Percentiles rank a stretch among this genome's conserved stretches.
These are phyloP conservation scores for Kwoniella dendrophila DNA, from an alignment of 768 basidiomycete species.

Conservation along the genomic window DNA sequence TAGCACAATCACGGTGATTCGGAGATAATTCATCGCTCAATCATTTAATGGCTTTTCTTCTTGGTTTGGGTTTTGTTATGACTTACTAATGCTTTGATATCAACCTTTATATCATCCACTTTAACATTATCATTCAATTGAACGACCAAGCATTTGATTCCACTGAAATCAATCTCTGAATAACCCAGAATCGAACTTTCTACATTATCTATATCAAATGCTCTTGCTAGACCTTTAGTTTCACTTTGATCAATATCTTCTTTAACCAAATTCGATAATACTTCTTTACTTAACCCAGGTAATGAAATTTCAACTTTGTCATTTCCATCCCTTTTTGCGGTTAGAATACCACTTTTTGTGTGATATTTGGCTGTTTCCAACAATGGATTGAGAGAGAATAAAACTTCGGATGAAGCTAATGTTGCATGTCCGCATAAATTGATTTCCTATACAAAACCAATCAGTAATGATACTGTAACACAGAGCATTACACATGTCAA, in stretches of 20 bases:
- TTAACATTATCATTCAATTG: constrained; percentile 17
- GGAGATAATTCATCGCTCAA: no score
- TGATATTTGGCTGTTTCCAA: constrained; percentile 11
- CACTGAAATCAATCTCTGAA: constrained; percentile 15
- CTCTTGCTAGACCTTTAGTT: neutral
- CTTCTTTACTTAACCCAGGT: constrained; percentile 10
- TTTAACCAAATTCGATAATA: neutral
- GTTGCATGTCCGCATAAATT: constrained; percentile 43
- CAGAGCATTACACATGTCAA: no score
- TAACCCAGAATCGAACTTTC: constrained; percentile 15
- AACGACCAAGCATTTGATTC: constrained; percentile 16
- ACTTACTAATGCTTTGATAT: constrained; percentile 30
- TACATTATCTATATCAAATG: neutral
- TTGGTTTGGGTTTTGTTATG: no score
- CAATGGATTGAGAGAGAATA: constrained; percentile 31
- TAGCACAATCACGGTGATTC: no score
- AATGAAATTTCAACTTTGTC: constrained; percentile 32
- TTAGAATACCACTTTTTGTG: constrained; percentile 30
- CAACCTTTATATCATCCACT: constrained; percentile 17
- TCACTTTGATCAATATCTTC: neutral
- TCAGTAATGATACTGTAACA: neutral
- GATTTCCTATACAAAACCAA: constrained; percentile 34
- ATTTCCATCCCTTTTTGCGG: constrained; percentile 11
- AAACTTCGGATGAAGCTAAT: constrained; percentile 26
- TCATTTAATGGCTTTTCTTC: no score